Conservation (phyloP, 768 basidiomycete species). For the Termitomyces eurrhizus region DNA sequence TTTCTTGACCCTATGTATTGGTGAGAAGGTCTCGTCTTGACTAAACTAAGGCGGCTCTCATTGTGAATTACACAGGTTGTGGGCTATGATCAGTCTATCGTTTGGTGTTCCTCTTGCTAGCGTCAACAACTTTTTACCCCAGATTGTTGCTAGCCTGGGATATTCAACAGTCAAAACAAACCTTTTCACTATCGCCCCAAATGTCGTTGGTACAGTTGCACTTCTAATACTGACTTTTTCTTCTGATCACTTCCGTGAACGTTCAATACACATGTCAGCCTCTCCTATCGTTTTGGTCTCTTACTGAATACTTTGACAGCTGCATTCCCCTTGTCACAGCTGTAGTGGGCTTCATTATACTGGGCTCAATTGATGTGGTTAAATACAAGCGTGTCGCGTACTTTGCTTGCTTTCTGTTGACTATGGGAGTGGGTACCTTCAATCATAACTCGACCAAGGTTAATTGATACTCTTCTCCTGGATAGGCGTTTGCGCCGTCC, state of each 20-base stretch:
- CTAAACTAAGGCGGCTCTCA: neutral
- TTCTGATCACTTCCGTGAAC: constrained; percentile 48
- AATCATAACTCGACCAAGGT: neutral
- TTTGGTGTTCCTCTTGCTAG: constrained; percentile 46
- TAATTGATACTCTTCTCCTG: neutral
- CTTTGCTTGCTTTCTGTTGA: constrained; percentile 53
- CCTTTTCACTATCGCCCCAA: constrained; percentile 49
- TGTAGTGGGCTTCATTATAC: constrained; percentile 38
- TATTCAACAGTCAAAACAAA: constrained; percentile 50
- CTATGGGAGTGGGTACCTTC: constrained; percentile 36
- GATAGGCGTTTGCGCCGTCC: constrained; percentile 43
- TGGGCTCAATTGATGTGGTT: constrained; percentile 41
- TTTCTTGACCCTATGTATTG: constrained; percentile 44
- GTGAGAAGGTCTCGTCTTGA: constrained; percentile 13
- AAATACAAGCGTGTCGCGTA: constrained; percentile 41
- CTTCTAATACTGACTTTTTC: constrained; percentile 43
- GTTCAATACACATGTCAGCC: constrained; percentile 44
- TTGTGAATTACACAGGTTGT: constrained; percentile 25
- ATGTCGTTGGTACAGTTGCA: constrained; percentile 44
- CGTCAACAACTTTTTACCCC: constrained; percentile 52
- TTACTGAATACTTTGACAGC: constrained; percentile 16
- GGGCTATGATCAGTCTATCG: constrained; percentile 42
- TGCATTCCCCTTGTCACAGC: constrained; percentile 38
- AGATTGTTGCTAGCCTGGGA: constrained; percentile 41
- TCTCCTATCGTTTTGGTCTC: neutral